Percentiles rank a stretch among this genome's conserved stretches.
Evolutionary conservation across 495 filamentous ascomycete species (phyloP).

Genomic region (Glonium stellatum): DNA sequence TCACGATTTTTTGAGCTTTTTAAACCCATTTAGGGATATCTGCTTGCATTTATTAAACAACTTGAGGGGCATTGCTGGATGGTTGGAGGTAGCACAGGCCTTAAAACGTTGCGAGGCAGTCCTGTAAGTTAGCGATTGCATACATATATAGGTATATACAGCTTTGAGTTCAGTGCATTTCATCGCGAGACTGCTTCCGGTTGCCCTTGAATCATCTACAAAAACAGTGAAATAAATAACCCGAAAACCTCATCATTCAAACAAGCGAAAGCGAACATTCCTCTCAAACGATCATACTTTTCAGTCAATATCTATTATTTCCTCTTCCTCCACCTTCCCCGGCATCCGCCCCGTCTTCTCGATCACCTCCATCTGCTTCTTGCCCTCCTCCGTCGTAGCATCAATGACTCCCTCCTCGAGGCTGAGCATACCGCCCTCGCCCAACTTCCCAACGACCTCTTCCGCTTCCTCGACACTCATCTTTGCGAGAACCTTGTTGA

Average conservation of each 20-base stretch:
- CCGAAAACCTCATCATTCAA: too few species aligned
- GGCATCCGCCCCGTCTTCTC: constrained; percentile 52
- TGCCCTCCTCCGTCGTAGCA: constrained; percentile 87
- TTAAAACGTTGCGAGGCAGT: background rate
- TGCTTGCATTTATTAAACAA: background rate
- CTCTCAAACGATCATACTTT: background rate
- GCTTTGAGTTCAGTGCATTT: background rate
- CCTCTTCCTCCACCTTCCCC: constrained; percentile 31
- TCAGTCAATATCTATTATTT: constrained; percentile 37
- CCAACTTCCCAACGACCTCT: constrained; percentile 74
- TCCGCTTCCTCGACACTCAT: constrained; percentile 93
- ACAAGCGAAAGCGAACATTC: background rate
- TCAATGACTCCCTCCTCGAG: constrained; percentile 91
- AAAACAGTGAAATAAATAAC: too few species aligned
- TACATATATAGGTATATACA: constrained; percentile 3
- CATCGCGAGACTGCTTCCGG: too few species aligned
- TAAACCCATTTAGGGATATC: background rate
- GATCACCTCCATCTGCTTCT: constrained; percentile 67
- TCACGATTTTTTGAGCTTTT: too few species aligned
- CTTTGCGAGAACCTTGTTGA: constrained; percentile 91
- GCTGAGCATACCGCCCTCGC: constrained; percentile 85
- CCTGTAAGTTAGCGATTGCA: background rate
- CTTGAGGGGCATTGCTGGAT: background rate
- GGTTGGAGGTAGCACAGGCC: background rate
- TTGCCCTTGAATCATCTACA: too few species aligned